These are phyloP conservation scores for Candida quercuum DNA, from an alignment of 805 yeast genomes.

Conservation along the genomic window DNA sequence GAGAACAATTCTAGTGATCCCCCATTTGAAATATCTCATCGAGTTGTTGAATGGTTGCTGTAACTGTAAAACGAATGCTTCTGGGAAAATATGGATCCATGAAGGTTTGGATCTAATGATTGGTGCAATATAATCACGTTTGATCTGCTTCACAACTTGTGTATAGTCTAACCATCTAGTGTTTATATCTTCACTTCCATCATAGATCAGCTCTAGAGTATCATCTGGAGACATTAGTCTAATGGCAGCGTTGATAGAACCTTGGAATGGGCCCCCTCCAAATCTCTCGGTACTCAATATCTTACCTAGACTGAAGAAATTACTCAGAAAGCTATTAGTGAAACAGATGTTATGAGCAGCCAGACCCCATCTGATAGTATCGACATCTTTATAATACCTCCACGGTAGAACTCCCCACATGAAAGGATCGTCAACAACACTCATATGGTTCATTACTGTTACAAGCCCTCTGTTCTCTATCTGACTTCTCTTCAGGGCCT, in stretches of 20 bases:
- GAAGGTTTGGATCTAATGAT: slow-evolving; percentile 59
- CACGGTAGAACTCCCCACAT: slow-evolving; percentile 84
- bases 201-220: slow-evolving; percentile 39
- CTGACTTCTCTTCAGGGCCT: slow-evolving; percentile 57
- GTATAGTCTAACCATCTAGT: slow-evolving; percentile 13
- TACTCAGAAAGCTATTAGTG: slow-evolving; percentile 41
- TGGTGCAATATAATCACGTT: slow-evolving; percentile 41
- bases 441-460: slow-evolving; percentile 92
- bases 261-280: slow-evolving; percentile 92
- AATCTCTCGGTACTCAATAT: slow-evolving; percentile 82
- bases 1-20: slow-evolving; percentile 74
- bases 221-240: slow-evolving; percentile 76
- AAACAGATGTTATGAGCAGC: slow-evolving; percentile 94
- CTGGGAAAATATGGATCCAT: slow-evolving; percentile 96
- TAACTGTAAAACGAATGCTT: slow-evolving; percentile 85
- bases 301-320: slow-evolving; percentile 82
- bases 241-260: slow-evolving; percentile 81
- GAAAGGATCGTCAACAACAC: slow-evolving; percentile 86
- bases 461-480: slow-evolving; percentile 67
- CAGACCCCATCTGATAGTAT: slow-evolving; percentile 84
- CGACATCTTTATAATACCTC: slow-evolving; percentile 54
- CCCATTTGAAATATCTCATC: slow-evolving; percentile 96
- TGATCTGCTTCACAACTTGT: slow-evolving; percentile 11
- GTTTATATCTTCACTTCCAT: slow-evolving; percentile 14
- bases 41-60: slow-evolving; percentile 76